Base-by-base conservation (phyloP, 495 filamentous ascomycete species). In the Chaetomium cochliodes region DNA sequence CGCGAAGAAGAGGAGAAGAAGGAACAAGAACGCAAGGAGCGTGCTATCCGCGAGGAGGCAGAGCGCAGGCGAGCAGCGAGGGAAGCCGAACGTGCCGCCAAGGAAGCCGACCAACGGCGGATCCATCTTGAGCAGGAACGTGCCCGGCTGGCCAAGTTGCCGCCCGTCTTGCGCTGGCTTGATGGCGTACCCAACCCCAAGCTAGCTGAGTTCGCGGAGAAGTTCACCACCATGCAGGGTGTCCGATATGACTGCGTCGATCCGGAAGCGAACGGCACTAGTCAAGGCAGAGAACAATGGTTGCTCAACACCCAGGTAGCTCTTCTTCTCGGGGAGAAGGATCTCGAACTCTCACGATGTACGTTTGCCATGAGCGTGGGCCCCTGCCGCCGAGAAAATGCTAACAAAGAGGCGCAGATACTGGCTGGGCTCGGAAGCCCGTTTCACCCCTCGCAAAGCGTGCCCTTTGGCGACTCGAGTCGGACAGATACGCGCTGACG, bases 251-350 rank as follows among this genome's bases (percentile, higher is more conserved):
- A 86, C 69, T 85, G 81, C 18, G 82, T 86, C 55, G 73, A 76
- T 13, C 76, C 79, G 5, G 78, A 76, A 22, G 73, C 77, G 25
- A 81, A 78, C 23, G 79, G 78, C 44, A 79, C 77, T 7, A 55
- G 76, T 25, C 75, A 77, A 44, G 81, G 80, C 44, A 75, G 81
- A 49, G 90, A 92, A 67, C 82, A 85, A 73, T 93, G 90, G 89
- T 79, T 92, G 67, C 85, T 90, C 33, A 92, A 92, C 66, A 87
- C 88, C 51, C 84, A 92, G 69, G 87, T 87, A 62, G 89, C 90
- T 20, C 83, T 90, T 20, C 78, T 93, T 26, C 78, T 93, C 33
- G 90, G 89, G 37, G 88, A 90, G 57, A 90, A 90, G 72, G 90
- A 93, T 69, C 79, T 90, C 23, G 83, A 87, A 46, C 79, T 93